Conservation (phyloP, 2,329 filamentous ascomycete genomes). For the Fusarium sp. region DNA sequence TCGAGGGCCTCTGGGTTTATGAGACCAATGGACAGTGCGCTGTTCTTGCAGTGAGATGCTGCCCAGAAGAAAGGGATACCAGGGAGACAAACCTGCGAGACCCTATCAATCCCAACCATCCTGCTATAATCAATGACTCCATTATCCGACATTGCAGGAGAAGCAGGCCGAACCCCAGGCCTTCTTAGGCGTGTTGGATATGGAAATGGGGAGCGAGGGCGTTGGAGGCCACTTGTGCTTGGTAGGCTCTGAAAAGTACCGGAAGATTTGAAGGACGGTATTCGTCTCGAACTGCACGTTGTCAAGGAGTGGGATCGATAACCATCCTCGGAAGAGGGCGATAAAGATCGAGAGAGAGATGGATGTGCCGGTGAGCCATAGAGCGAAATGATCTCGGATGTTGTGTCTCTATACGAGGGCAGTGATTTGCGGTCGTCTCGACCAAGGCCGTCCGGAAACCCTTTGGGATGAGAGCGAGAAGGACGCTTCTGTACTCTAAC, state of each 20-base stretch:
- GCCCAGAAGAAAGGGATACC: background rate
- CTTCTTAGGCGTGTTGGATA: constrained; percentile 65
- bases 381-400: constrained; percentile 64
- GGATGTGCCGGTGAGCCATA: constrained; percentile 61
- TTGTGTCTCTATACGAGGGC: constrained; percentile 60
- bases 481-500: constrained; percentile 44
- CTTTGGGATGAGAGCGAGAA: constrained; percentile 44
- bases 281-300: constrained; percentile 56
- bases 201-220: constrained; percentile 66
- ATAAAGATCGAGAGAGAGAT: constrained; percentile 54
- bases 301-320: constrained; percentile 64
- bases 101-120: constrained; percentile 59
- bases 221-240: constrained; percentile 54
- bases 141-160: constrained; percentile 58
- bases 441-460: constrained; percentile 45
- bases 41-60: constrained; percentile 39
- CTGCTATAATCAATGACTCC: constrained; percentile 59
- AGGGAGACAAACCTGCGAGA: constrained; percentile 53
- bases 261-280: constrained; percentile 58
- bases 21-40: constrained; percentile 56
- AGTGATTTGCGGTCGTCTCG: constrained; percentile 55
- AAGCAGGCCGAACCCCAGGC: constrained; percentile 59
- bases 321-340: constrained; percentile 55
- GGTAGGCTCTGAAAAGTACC: constrained; percentile 58
- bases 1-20: constrained; percentile 50